A percentile compares a stretch with the other conserved stretches of the same genome.
Evolutionary conservation across 169 alveolate genomes (phyloP).

Genomic region (Cryptosporidium xiaoi): DNA sequence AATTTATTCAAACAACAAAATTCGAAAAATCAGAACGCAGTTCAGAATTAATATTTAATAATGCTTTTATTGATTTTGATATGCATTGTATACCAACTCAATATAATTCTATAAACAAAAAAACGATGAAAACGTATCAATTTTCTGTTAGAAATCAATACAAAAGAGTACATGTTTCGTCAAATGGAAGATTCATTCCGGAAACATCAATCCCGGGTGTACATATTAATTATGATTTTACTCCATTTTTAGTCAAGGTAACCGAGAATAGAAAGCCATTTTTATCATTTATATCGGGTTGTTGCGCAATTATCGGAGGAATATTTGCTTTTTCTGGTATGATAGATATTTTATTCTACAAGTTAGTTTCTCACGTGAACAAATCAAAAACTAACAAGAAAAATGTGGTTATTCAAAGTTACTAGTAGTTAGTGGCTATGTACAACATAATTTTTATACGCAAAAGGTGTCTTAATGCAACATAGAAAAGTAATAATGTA

Average conservation of each 20-base stretch:
- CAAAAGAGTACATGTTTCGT: slow-evolving; percentile 40
- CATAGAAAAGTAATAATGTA: not conserved
- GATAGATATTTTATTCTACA: slow-evolving; percentile 58
- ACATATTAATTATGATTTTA: slow-evolving; percentile 61
- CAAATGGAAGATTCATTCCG: slow-evolving; percentile 54
- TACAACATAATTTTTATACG: not conserved
- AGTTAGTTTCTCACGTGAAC: slow-evolving; percentile 11
- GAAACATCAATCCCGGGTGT: slow-evolving; percentile 71
- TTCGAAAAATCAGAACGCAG: slow-evolving; percentile 10
- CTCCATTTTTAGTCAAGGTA: slow-evolving; percentile 60
- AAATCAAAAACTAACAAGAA: slow-evolving; percentile 15
- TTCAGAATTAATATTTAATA: slow-evolving; percentile 20
- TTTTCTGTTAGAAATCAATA: slow-evolving; percentile 68
- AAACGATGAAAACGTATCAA: slow-evolving; percentile 42
- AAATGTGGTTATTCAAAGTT: slow-evolving; percentile 26
- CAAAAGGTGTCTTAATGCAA: not conserved
- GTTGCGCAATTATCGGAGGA: slow-evolving; percentile 74
- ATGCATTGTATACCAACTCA: slow-evolving; percentile 74
- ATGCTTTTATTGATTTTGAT: slow-evolving; percentile 65
- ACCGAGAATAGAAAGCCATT: slow-evolving; percentile 65
- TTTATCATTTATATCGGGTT: slow-evolving; percentile 50
- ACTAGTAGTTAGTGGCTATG: not conserved
- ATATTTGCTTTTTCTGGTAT: slow-evolving; percentile 73
- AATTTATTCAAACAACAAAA: slow-evolving; percentile 18
- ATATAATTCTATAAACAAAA: slow-evolving; percentile 47